phyloP scores from a whole-genome alignment of 1,284 basidiomycete species.

The Sutorius eximius region DNA sequence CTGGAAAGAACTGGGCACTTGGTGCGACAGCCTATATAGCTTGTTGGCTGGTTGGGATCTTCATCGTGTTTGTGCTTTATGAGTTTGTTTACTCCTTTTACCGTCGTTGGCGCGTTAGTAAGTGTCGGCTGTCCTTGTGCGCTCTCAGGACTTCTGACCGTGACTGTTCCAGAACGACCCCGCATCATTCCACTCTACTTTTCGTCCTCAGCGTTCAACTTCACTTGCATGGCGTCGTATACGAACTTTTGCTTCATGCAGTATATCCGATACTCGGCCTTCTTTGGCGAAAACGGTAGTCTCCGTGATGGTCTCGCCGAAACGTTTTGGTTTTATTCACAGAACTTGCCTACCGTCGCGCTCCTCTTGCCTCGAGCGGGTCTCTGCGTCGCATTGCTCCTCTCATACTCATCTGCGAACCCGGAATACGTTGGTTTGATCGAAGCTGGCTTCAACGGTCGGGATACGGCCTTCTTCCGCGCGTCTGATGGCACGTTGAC shows the following conservation, averaged over 20 bases:
- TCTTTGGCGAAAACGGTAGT: constrained; percentile 51
- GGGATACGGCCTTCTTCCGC: constrained; percentile 76
- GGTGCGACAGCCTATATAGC: constrained; percentile 76
- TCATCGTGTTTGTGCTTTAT: constrained; percentile 77
- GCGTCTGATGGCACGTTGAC: constrained; percentile 62
- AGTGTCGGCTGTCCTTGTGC: constrained; percentile 40
- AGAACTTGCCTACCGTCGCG: constrained; percentile 75
- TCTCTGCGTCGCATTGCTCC: constrained; percentile 65
- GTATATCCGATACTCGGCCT: constrained; percentile 72
- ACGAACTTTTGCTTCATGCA: constrained; percentile 81
- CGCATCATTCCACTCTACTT: constrained; percentile 79
- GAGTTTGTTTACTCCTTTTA: constrained; percentile 79
- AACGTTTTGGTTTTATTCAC: constrained; percentile 74
- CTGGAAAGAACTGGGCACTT: constrained; percentile 73
- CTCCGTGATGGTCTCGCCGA: constrained; percentile 71
- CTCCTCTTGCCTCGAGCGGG: constrained; percentile 80
- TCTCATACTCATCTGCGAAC: constrained; percentile 59
- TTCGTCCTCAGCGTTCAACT: constrained; percentile 72
- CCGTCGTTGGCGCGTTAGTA: constrained; percentile 79
- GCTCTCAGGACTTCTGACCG: not conserved
- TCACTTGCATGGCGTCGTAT: constrained; percentile 75
- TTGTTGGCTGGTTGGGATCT: constrained; percentile 73
- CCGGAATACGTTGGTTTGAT: constrained; percentile 47
- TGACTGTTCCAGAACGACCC: constrained; percentile 63
- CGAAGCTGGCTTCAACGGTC: constrained; percentile 46